Evolutionary conservation across 2,329 filamentous ascomycete genomes (phyloP), one percentile per base, ranked within the genome.

Genomic region (Neonectria sp.): DNA sequence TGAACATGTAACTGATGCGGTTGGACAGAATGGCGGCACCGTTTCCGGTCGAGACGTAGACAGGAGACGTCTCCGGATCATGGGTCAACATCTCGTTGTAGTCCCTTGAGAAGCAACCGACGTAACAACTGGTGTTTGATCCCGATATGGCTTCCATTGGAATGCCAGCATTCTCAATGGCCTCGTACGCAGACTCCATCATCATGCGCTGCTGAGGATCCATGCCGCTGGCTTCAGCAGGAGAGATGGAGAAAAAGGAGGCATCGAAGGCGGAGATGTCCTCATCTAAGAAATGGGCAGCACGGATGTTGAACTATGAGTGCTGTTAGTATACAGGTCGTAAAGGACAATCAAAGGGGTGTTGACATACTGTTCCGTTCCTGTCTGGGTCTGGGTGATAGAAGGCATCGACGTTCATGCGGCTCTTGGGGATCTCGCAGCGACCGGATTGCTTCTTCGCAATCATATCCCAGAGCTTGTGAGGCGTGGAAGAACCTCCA

Each of bases 141-240:
- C 61, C 61, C 2, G 61, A 45, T 5, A 66, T 29, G 5, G 9
- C 29, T 8, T 66, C 63, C 53, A 55, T 52, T 7, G 76, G 65
- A 2, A 80, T 57, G 15, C 81, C 81, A 0, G 76, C 78, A 48
- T 67, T 70, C 49, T 76, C 73, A 15, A 74, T 62, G 25, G 70
- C 63, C 45, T 65, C 63, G 25, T 60, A 55, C 4, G 45, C 57
- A 1, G 63, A 55, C 60, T 75, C 72, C 27, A 76, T 64, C 12
- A 74, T 45, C 15, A 69, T 55, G 1, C 72, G 65, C 33, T 75
- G 71, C 31, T 72, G 69, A 5, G 74, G 74, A 24, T 75, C 73
- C 33, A 74, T 70, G 31, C 60, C 24, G 13, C 25, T 62, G 27
- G 76, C 76, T 53, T 79, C 73, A 2, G 55, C 40, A 8, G 59